These are phyloP conservation scores for Endocalyx cinctus DNA, from an alignment of 2,329 filamentous ascomycete species.

Conservation along the genomic window DNA sequence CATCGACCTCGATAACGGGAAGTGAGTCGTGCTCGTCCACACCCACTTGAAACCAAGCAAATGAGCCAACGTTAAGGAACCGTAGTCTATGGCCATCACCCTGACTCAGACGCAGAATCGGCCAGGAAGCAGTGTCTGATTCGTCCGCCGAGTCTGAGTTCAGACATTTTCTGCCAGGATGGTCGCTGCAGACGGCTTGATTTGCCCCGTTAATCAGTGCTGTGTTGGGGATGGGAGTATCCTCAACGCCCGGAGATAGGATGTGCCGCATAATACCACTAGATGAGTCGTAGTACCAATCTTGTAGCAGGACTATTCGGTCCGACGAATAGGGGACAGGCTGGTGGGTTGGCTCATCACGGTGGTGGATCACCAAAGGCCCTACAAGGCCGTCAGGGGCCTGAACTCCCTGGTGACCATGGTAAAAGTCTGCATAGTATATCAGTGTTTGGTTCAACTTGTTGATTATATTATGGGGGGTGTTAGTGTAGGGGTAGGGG, in stretches of 20 bases:
- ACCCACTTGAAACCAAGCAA: constrained; percentile 67
- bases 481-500: neutral
- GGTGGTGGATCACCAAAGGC: constrained; percentile 58
- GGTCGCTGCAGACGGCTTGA: constrained; percentile 33
- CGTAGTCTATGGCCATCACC: constrained; percentile 60
- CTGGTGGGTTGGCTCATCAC: constrained; percentile 45
- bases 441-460: too few species aligned
- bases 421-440: constrained; percentile 36
- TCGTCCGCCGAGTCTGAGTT: constrained; percentile 33
- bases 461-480: neutral
- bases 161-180: constrained; percentile 38
- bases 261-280: constrained; percentile 31
- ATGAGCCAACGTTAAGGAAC: constrained; percentile 66
- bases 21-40: constrained; percentile 57
- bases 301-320: constrained; percentile 59
- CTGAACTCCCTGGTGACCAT: constrained; percentile 54
- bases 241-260: constrained; percentile 37
- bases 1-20: constrained; percentile 64
- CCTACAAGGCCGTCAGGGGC: constrained; percentile 64
- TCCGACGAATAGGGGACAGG: constrained; percentile 52
- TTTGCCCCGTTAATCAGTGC: constrained; percentile 41
- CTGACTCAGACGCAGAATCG: constrained; percentile 43
- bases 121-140: constrained; percentile 28
- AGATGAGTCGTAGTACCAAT: constrained; percentile 62
- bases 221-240: constrained; percentile 40